phyloP scores from a whole-genome alignment of 1,284 basidiomycete species.

The Puccinia coronata region DNA sequence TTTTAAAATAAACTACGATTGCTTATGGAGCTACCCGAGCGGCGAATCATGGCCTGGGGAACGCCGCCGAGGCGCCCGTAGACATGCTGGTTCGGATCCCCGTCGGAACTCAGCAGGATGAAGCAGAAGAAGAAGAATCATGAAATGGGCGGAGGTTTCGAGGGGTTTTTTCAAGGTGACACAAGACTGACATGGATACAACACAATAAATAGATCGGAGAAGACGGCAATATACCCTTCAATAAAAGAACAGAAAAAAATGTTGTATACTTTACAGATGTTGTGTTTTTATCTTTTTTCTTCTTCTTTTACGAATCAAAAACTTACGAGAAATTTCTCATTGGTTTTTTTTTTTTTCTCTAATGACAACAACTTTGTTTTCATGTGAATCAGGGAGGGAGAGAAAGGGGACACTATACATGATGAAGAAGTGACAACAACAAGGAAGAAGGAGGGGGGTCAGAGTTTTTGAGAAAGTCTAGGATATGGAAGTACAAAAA shows the following conservation, averaged over 20 bases:
- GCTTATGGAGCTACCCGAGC: slow-evolving; percentile 19
- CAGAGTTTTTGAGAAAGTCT: no score
- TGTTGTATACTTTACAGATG: not conserved
- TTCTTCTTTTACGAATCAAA: not conserved
- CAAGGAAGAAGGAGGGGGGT: not conserved
- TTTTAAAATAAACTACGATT: no score
- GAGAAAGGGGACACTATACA: not conserved
- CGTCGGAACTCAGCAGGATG: not conserved
- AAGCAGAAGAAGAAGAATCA: not conserved
- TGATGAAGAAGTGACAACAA: not conserved
- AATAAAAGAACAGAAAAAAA: not conserved
- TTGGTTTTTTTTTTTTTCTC: not conserved
- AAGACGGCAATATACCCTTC: not conserved
- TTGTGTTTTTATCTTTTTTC: not conserved
- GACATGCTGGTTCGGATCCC: slow-evolving; percentile 39
- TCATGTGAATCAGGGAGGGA: not conserved
- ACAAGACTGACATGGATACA: no score
- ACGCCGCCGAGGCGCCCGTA: not conserved
- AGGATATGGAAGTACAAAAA: not conserved
- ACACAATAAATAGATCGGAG: no score
- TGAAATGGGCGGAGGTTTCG: no score
- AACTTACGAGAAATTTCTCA: no score
- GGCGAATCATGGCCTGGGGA: not conserved
- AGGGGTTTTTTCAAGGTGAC: no score
- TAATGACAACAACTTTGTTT: not conserved